phyloP scores from a whole-genome alignment of 352 stramenopile genomes.

The Poterioochromonas sp. region DNA sequence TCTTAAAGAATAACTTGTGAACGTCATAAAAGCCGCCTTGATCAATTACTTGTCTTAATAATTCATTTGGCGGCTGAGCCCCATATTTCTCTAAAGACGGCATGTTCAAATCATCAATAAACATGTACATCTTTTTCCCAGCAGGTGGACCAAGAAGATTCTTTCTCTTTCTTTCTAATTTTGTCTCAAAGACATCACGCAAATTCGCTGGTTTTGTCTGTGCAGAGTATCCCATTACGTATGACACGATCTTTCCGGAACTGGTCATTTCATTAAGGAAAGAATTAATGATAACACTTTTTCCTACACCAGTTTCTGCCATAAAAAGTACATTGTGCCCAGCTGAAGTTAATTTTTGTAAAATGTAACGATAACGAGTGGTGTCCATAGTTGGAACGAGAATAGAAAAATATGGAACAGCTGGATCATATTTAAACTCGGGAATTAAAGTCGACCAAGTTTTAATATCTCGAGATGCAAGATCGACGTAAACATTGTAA shows the following conservation, averaged over 20 bases:
- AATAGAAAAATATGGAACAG: constrained; percentile 75
- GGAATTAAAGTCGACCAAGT: constrained; percentile 68
- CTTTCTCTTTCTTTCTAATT: constrained; percentile 79
- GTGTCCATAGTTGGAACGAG: constrained; percentile 79
- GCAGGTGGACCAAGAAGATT: constrained; percentile 70
- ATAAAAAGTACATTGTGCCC: constrained; percentile 73
- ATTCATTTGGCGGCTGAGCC: constrained; percentile 75
- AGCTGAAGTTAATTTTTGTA: constrained; percentile 63
- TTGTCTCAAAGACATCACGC: constrained; percentile 71
- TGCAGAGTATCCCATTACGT: constrained; percentile 74
- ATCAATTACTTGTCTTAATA: constrained; percentile 77
- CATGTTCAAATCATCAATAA: constrained; percentile 86
- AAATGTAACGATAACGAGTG: constrained; percentile 70
- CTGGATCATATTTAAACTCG: constrained; percentile 64
- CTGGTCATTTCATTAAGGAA: constrained; percentile 77
- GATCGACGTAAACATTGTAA: constrained; percentile 70
- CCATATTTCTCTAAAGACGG: constrained; percentile 78
- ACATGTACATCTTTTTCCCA: constrained; percentile 77
- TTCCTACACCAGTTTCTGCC: constrained; percentile 78
- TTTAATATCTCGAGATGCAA: constrained; percentile 51
- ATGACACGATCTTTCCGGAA: constrained; percentile 62
- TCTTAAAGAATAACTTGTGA: constrained; percentile 84
- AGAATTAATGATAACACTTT: constrained; percentile 76
- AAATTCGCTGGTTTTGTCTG: constrained; percentile 71
- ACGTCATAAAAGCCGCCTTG: constrained; percentile 77